Percentiles rank a stretch among this genome's conserved stretches.
These are phyloP conservation scores for Graphilbum ipis-grandicollis DNA, from an alignment of 2,329 filamentous ascomycete genomes.

Conservation along the genomic window DNA sequence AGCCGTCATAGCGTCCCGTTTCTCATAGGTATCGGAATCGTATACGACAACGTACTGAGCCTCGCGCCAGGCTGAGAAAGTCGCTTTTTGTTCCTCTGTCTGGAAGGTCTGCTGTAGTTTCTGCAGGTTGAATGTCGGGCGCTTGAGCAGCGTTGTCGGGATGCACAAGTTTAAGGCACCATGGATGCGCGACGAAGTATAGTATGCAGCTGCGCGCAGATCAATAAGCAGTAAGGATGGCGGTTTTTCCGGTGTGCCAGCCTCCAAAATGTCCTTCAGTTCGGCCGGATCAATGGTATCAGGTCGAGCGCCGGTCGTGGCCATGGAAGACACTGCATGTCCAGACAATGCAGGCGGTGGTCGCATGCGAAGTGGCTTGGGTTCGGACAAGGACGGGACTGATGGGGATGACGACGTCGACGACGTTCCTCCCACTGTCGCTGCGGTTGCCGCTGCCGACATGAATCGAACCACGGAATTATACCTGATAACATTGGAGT, in stretches of 20 bases:
- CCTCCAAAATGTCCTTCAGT: constrained; percentile 38
- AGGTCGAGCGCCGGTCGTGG: constrained; percentile 15
- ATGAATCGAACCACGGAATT: too few species aligned
- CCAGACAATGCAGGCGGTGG: too few species aligned
- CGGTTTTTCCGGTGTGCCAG: constrained; percentile 15
- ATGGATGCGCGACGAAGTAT: constrained; percentile 52
- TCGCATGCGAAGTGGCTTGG: too few species aligned
- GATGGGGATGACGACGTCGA: too few species aligned
- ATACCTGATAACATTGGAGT: too few species aligned
- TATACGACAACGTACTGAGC: constrained; percentile 73
- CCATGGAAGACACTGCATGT: too few species aligned
- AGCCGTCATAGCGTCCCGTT: constrained; percentile 65
- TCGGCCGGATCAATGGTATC: constrained; percentile 34
- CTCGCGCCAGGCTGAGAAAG: constrained; percentile 60
- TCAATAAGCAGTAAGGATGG: constrained; percentile 52
- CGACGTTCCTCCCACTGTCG: too few species aligned
- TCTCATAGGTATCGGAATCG: constrained; percentile 57
- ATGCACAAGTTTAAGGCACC: constrained; percentile 88
- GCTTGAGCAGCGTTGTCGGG: constrained; percentile 81
- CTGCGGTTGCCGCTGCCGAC: too few species aligned
- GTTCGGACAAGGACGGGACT: too few species aligned
- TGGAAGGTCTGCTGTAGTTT: constrained; percentile 82
- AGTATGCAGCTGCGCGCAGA: constrained; percentile 73
- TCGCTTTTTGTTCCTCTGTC: constrained; percentile 46
- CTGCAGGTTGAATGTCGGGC: constrained; percentile 74